Conservation (phyloP, 2,329 filamentous ascomycete species). For the Alternaria hordeiaustralica region DNA sequence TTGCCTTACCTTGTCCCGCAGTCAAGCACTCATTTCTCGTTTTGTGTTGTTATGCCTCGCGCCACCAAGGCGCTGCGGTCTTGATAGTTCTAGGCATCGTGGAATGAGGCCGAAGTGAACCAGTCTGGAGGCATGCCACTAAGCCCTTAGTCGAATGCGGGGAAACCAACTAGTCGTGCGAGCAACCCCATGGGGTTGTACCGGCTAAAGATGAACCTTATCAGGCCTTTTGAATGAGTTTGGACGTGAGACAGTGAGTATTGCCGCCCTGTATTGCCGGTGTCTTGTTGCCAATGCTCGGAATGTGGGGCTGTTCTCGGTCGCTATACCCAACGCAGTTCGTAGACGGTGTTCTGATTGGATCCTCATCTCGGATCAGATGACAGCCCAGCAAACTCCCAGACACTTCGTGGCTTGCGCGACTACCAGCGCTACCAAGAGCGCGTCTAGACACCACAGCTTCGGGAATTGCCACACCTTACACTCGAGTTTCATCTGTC, state of each 20-base stretch:
- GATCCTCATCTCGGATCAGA: neutral
- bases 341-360: neutral
- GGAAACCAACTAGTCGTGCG: neutral
- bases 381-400: neutral
- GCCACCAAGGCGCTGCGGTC: constrained; percentile 2
- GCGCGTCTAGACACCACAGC: neutral
- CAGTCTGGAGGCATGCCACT: neutral
- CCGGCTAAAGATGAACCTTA: constrained; percentile 9
- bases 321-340: neutral
- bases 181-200: constrained; percentile 8
- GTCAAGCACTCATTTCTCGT: neutral
- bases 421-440: neutral
- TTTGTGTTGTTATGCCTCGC: neutral
- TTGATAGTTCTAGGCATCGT: neutral
- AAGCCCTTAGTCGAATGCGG: constrained; percentile 7
- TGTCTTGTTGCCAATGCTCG: neutral
- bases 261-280: neutral
- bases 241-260: neutral
- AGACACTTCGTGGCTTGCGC: neutral
- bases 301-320: neutral
- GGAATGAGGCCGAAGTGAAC: neutral
- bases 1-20: constrained; percentile 12
- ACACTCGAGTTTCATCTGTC: neutral
- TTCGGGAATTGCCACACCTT: neutral
- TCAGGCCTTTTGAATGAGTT: neutral